phyloP scores from a whole-genome alignment of 768 basidiomycete genomes.

The Porpolomopsis calyptriformis region DNA sequence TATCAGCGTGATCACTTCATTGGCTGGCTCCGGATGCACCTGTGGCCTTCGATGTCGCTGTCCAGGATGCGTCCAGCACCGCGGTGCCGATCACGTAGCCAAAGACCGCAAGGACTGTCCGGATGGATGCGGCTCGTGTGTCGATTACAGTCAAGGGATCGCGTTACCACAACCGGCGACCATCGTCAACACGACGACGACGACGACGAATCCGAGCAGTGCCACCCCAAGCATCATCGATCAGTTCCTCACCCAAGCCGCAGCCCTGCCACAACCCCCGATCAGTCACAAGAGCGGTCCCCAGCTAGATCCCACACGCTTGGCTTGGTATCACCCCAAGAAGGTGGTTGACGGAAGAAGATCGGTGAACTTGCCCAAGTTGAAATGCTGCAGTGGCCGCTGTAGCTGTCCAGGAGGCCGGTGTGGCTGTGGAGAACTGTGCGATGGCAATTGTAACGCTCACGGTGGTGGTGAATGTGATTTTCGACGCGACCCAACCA shows the following conservation, averaged over 20 bases:
- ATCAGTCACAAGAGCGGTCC: conserved; percentile 28
- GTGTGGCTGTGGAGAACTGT: conserved; percentile 49
- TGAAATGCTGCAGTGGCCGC: conserved; percentile 55
- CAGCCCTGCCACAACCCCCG: conserved; percentile 57
- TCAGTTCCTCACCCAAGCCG: conserved; percentile 55
- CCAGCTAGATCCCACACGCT: conserved; percentile 41
- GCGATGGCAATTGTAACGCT: conserved; percentile 42
- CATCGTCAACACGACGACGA: conserved; percentile 8
- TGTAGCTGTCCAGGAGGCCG: conserved; percentile 45
- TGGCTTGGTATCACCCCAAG: conserved; percentile 27
- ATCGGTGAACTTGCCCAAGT: conserved; percentile 47
- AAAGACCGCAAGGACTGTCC: conserved; percentile 36
- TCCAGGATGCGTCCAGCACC: conserved; percentile 64
- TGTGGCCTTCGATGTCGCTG: conserved; percentile 62
- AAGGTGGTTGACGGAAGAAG: conserved; percentile 32
- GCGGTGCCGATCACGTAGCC: conserved; percentile 38
- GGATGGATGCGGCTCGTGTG: conserved; percentile 52
- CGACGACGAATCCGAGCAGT: neutral
- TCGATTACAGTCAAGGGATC: conserved; percentile 40
- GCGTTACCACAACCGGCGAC: conserved; percentile 27
- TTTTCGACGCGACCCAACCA: no score
- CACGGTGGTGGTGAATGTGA: conserved; percentile 14
- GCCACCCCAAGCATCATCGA: conserved; percentile 38
- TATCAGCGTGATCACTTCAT: conserved; percentile 43
- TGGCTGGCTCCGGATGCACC: conserved; percentile 62